Evolutionary conservation across 2,329 filamentous ascomycete species (phyloP).

Genomic region (Ophiostoma australiae): DNA sequence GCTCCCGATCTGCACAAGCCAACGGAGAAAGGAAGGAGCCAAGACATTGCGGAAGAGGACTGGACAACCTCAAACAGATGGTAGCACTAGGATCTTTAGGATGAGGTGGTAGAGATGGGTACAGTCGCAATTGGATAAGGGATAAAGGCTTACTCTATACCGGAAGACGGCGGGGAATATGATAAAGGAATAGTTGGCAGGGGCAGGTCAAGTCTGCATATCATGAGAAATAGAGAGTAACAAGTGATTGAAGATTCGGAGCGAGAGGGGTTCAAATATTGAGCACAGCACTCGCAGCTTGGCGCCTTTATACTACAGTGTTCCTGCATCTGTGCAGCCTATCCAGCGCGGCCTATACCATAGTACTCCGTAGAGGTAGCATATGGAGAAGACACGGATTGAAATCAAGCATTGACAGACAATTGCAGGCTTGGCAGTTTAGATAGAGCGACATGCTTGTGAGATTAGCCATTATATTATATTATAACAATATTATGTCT

Average conservation of each 20-base stretch:
- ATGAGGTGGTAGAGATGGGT: not conserved
- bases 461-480: not conserved
- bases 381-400: too few relatives aligned
- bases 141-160: not conserved
- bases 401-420: not conserved
- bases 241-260: not conserved
- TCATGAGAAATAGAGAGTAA: too few relatives aligned
- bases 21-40: slow-evolving; percentile 4
- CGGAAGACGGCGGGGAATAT: not conserved
- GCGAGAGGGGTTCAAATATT: too few relatives aligned
- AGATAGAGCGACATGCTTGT: not conserved
- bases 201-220: too few relatives aligned
- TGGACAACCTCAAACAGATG: not conserved
- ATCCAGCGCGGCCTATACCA: not conserved
- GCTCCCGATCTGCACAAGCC: not conserved
- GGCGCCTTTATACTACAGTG: not conserved
- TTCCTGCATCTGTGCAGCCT: slow-evolving; percentile 2
- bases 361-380: not conserved
- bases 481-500: too few relatives aligned
- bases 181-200: too few relatives aligned
- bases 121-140: not conserved
- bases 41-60: not conserved
- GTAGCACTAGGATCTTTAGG: not conserved
- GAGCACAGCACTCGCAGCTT: not conserved
- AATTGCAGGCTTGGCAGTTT: not conserved